Conservation (phyloP, 768 basidiomycete species). For the Naganishia vaughanmartiniae region DNA sequence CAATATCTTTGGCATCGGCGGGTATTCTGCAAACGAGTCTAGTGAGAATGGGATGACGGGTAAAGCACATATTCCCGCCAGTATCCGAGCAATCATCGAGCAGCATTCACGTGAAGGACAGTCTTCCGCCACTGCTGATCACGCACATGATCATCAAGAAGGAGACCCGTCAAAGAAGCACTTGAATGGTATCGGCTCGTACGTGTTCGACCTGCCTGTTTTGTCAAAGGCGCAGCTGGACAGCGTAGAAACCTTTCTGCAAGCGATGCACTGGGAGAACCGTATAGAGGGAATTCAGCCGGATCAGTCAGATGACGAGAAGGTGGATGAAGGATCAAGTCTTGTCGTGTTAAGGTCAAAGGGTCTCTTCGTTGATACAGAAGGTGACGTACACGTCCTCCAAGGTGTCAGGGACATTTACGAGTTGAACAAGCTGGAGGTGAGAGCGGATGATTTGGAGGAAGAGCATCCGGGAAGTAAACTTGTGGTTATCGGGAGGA, state of each 20-base stretch:
- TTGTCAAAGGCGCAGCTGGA: conserved; percentile 58
- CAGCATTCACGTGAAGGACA: background rate
- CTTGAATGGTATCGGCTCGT: conserved; percentile 54
- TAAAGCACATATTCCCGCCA: background rate
- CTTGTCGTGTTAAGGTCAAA: conserved; percentile 81
- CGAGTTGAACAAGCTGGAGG: conserved; percentile 59
- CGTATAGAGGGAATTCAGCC: background rate
- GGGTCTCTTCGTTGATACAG: conserved; percentile 62
- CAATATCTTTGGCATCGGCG: conserved; percentile 73
- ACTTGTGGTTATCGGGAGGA: conserved; percentile 82
- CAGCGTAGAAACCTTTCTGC: conserved; percentile 74
- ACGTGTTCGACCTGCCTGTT: conserved; percentile 61
- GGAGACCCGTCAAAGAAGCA: conserved; percentile 35
- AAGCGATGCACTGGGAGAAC: conserved; percentile 74
- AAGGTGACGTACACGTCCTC: conserved; percentile 67
- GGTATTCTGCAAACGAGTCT: conserved; percentile 59
- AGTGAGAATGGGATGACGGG: background rate
- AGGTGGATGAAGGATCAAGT: background rate
- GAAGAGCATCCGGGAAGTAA: conserved; percentile 64
- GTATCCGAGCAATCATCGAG: conserved; percentile 1
- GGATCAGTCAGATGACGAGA: conserved; percentile 11
- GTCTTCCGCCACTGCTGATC: conserved; percentile 29
- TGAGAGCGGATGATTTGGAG: conserved; percentile 51
- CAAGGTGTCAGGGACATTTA: conserved; percentile 92
- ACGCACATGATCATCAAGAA: conserved; percentile 48